Percentiles rank a stretch among this genome's conserved stretches.
Conservation (phyloP, 805 yeast species). For the Ogataea parapolymorpha region DNA sequence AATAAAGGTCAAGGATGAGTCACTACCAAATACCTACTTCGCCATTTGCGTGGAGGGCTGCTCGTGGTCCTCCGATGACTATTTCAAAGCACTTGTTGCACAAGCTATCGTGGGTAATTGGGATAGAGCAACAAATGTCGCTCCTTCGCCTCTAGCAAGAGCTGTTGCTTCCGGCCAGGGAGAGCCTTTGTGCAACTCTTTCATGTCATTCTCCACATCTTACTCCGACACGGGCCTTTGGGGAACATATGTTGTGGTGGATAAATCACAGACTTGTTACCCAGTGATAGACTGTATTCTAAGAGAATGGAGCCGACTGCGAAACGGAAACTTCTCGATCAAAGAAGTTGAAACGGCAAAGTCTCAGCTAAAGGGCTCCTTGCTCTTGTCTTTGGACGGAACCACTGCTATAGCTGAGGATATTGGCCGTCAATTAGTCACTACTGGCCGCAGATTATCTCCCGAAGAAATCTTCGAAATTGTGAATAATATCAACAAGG, state of each 20-base stretch:
- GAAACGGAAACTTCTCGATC: conserved; percentile 69
- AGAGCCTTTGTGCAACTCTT: conserved; percentile 82
- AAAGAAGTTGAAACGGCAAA: conserved; percentile 93
- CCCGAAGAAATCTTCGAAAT: conserved; percentile 73
- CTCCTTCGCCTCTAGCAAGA: conserved; percentile 81
- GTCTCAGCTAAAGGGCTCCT: conserved; percentile 89
- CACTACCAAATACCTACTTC: conserved; percentile 84
- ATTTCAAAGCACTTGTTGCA: conserved; percentile 91
- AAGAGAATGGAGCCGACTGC: conserved; percentile 86
- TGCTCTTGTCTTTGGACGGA: conserved; percentile 86
- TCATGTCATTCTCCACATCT: conserved; percentile 94
- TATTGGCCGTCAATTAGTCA: conserved; percentile 94
- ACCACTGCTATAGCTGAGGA: conserved; percentile 96
- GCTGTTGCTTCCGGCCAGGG: conserved; percentile 44
- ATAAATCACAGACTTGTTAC: conserved; percentile 63
- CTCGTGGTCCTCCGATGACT: conserved; percentile 94
- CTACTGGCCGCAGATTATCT: conserved; percentile 77
- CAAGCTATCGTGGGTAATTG: conserved; percentile 97
- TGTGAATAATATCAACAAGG: conserved; percentile 72
- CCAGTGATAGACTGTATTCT: conserved; percentile 70
- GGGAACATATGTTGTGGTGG: conserved; percentile 93
- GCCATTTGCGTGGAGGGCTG: conserved; percentile 98
- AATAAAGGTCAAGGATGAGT: conserved; percentile 73
- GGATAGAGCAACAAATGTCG: conserved; percentile 88
- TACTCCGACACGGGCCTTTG: conserved; percentile 97